Base-by-base conservation (phyloP, 1,284 basidiomycete genomes). In the Sanghuangporus baumii region DNA sequence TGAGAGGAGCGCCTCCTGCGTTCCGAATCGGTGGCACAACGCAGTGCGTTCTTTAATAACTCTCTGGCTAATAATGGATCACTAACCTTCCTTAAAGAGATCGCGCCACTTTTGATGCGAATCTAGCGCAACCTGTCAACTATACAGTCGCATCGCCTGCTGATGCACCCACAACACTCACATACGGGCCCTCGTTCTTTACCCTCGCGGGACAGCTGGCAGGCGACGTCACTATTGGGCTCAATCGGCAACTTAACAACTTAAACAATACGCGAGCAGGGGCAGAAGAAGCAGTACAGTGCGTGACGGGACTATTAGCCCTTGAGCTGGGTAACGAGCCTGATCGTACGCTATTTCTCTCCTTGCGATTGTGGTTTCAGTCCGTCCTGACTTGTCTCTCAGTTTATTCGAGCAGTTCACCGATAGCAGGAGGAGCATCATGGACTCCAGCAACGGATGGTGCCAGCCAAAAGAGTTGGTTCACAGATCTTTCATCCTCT, bases 271-370 rank as follows among this genome's bases (percentile, higher is more conserved):
- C 73, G n/a, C 70, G 74, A 3, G 67, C 68, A 6, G 78, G 76
- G 12, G 78, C 75, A 6, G 60, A 70, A 18, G 66, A 71, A 43
- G 77, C 77, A 9, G 71, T 75, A 59, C 64, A 70, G 23, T 66
- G 66, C 6, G 74, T 79, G 69, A 47, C 61, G 14, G 77, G 78
- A 64, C 66, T 80, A 6, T 71, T 74, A 59, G 73, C 77, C 4
- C 66, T 80, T 48, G 78, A 79, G 65, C 67, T 79, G 2, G 78
- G 78, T 16, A 80, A 80, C 67, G 78, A 79, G 68, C 78, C 78
- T 0, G 77, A 79, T 38, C 71, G 78, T 78, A 61, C 52, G 76
- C 68, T 1, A 3, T 8, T 26, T 47, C 61, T 43, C 47, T 40
- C 46, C 61, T 56, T 48, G n/a, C 23, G 20, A 23, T 26, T 48